Conservation (phyloP, 2,329 filamentous ascomycete species). For the Gnomoniopsis smithogilvyi region DNA sequence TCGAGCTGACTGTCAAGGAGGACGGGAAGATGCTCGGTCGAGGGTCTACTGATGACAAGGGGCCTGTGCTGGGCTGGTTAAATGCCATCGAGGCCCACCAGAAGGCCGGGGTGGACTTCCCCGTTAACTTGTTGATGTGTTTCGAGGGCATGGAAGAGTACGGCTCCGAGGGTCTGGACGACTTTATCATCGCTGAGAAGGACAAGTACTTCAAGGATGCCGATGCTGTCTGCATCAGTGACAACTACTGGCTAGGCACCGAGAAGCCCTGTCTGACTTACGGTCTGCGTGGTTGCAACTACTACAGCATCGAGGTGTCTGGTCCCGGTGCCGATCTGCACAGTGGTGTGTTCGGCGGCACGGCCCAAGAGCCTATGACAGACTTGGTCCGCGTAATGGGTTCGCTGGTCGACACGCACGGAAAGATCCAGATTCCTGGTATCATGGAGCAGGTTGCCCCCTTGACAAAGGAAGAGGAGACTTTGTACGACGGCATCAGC, state of each 20-base stretch:
- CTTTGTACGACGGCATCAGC: constrained; percentile 83
- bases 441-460: constrained; percentile 91
- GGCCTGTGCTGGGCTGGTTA: constrained; percentile 93
- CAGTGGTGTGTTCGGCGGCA: constrained; percentile 94
- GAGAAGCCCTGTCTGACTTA: constrained; percentile 99
- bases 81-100: constrained; percentile 98
- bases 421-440: constrained; percentile 92
- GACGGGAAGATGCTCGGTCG: constrained; percentile 96
- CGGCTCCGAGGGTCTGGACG: constrained; percentile 92
- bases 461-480: constrained; percentile 79
- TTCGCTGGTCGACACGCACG: constrained; percentile 81
- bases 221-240: constrained; percentile 95
- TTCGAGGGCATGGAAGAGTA: constrained; percentile 99
- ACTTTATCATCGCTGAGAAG: constrained; percentile 86
- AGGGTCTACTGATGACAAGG: constrained; percentile 96
- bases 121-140: constrained; percentile 98
- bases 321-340: constrained; percentile 93
- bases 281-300: constrained; percentile 94
- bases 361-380: constrained; percentile 97
- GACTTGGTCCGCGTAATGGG: constrained; percentile 81
- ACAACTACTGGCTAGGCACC: constrained; percentile 99
- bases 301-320: constrained; percentile 89
- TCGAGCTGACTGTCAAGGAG: constrained; percentile 80
- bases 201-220: constrained; percentile 94
- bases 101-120: constrained; percentile 89